Conservation (phyloP, 2,329 filamentous ascomycete genomes). For the Colletotrichum cordylinicola region DNA sequence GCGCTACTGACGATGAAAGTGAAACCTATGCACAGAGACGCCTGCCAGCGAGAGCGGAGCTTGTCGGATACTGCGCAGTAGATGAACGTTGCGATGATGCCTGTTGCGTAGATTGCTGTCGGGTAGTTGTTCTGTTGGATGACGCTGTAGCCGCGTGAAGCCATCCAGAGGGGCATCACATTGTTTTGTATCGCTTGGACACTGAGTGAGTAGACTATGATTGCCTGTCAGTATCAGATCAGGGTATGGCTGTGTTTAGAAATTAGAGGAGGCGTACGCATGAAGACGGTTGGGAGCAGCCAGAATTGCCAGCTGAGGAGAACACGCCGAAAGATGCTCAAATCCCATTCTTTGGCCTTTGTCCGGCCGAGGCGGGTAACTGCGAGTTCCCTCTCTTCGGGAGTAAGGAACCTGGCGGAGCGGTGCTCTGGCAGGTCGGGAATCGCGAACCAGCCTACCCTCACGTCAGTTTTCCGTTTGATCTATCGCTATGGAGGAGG, state of each 20-base stretch:
- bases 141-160: slow-evolving; percentile 45
- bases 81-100: slow-evolving; percentile 44
- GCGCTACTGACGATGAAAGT: slow-evolving; percentile 47
- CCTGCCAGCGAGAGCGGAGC: slow-evolving; percentile 47
- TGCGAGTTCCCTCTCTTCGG: slow-evolving; percentile 40
- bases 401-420: slow-evolving; percentile 43
- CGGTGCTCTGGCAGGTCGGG: slow-evolving; percentile 46
- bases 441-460: slow-evolving; percentile 47
- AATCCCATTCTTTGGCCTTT: slow-evolving; percentile 23
- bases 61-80: slow-evolving; percentile 47
- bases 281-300: slow-evolving; percentile 48
- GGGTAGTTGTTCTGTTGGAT: slow-evolving; percentile 52
- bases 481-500: no score
- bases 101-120: slow-evolving; percentile 44
- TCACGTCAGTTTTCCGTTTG: not conserved
- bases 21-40: slow-evolving; percentile 44
- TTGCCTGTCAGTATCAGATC: not conserved
- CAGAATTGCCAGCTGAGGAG: slow-evolving; percentile 51
- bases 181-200: slow-evolving; percentile 49
- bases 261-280: slow-evolving; percentile 34
- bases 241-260: accelerated
- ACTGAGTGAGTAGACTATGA: slow-evolving; percentile 45
- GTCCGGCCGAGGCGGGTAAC: slow-evolving; percentile 36
- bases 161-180: slow-evolving; percentile 51
- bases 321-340: not conserved